Evolutionary conservation across 2,329 filamentous ascomycete genomes (phyloP).

Genomic region (Pseudogymnoascus sp.): DNA sequence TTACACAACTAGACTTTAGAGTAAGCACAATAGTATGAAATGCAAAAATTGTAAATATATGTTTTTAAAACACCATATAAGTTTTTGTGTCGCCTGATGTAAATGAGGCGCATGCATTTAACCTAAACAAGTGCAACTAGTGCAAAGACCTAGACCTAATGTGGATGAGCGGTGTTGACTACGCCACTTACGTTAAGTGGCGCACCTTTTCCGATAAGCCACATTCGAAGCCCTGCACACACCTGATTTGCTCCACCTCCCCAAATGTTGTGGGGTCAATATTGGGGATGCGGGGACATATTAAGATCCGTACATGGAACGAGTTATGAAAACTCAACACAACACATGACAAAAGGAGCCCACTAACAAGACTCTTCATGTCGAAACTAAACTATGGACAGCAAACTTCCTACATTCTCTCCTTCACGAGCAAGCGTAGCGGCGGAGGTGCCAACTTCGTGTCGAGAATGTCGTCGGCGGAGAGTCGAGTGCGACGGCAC

Average conservation of each 20-base stretch:
- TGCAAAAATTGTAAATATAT: background rate
- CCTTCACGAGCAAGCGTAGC: background rate
- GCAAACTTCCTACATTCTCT: background rate
- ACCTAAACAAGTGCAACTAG: background rate
- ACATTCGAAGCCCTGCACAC: background rate
- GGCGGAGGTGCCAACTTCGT: constrained; percentile 4
- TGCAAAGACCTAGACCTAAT: background rate
- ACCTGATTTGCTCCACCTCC: background rate
- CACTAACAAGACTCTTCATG: background rate
- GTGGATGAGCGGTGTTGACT: background rate
- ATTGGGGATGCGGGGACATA: background rate
- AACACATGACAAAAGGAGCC: background rate
- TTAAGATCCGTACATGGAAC: background rate
- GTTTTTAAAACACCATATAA: background rate
- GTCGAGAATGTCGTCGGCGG: constrained; percentile 6
- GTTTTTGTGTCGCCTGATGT: background rate
- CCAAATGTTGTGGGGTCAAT: background rate
- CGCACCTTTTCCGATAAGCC: background rate
- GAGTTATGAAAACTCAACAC: background rate
- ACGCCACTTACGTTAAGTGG: background rate
- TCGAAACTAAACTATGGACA: background rate
- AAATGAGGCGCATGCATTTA: background rate
- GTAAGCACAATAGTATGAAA: background rate
- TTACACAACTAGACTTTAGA: background rate
- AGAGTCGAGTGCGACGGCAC: constrained; percentile 7